Conservation (phyloP, 176 grass and related monocot genomes). For the Phragmites australis region DNA sequence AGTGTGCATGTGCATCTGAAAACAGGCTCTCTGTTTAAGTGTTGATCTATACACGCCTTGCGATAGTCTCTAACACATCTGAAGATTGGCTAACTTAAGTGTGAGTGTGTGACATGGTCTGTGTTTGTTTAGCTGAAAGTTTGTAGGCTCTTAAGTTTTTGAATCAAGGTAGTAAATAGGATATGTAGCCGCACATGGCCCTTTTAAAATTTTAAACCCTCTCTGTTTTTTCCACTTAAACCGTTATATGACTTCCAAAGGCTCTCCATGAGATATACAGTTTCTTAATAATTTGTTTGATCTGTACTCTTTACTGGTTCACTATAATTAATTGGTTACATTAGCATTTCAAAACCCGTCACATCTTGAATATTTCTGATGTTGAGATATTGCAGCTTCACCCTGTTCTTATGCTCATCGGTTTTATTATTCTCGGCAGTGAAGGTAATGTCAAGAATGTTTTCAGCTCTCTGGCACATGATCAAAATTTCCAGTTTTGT, state of each 20-base stretch:
- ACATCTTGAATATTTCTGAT: background rate
- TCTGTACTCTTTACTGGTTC: background rate
- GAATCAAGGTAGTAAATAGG: background rate
- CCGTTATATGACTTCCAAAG: background rate
- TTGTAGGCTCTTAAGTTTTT: background rate
- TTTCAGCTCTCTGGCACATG: background rate
- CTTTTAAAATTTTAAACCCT: background rate
- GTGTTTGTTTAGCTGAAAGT: background rate
- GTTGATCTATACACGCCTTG: too few species aligned
- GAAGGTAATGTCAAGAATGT: slow-evolving; percentile 54
- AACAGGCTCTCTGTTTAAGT: too few species aligned
- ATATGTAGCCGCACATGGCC: background rate
- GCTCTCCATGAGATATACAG: background rate
- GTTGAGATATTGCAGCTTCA: slow-evolving; percentile 63
- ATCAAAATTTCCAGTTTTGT: slow-evolving; percentile 16
- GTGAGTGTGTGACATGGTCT: background rate
- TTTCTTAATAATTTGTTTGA: background rate
- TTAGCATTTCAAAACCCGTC: background rate
- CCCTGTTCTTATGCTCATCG: slow-evolving; percentile 95
- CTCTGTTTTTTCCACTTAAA: background rate
- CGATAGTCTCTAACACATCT: background rate
- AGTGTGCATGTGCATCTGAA: background rate
- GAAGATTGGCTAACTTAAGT: background rate
- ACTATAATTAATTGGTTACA: slow-evolving; percentile 11
- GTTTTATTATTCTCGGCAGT: slow-evolving; percentile 78